Evolutionary conservation across 2,329 filamentous ascomycete species (phyloP), one percentile per base, ranked within the genome.

Genomic region (Aschersonia sp.): DNA sequence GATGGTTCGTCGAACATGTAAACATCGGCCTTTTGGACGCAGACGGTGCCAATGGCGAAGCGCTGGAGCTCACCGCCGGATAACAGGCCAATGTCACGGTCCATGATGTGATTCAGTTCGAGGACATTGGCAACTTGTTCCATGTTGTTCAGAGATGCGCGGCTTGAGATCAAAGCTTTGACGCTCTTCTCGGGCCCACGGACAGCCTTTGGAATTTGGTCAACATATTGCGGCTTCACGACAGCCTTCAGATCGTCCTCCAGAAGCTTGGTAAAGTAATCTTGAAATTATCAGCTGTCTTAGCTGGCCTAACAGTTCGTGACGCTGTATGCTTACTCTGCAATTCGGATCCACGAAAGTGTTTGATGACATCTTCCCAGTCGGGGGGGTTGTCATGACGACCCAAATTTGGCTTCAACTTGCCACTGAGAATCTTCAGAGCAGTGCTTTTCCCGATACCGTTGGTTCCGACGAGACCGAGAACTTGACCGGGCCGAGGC

Each of bases 1-100:
- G 90, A 97, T 14, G 94, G 94, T 72, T 98, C 92, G 67, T 98
- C 92, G 60, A 98, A 98, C 92, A 98, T 97, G 76, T 98, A 98
- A 9, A 94, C 87, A 65, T 98, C 92, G 56, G 90, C 90, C 60
- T 94, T 81, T 66, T 97, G 90, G 29, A 97, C 89, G 60, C 89
- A 95, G 53, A 95, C 88, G 46, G 90, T 86, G 59, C 86, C 92
- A 57, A 98, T 95, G 58, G 92, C 92, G 59, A 98, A 98, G 68
- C 92, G 84, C 69, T 98, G 92, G 61, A 98, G 77, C 69, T 98
- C 94, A 75, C 92, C 92, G 77, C 92, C 94, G 54, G 92, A 98
- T 29, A 98, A 79, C 37, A 86, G 77, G 57, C 77, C 81, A 57
- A 98, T 85, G 54, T 97, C 90, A 68, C 94, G 87, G 56, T 95